Evolutionary conservation across 441 rosid species (phyloP).

Genomic region (Populus tomentosa): DNA sequence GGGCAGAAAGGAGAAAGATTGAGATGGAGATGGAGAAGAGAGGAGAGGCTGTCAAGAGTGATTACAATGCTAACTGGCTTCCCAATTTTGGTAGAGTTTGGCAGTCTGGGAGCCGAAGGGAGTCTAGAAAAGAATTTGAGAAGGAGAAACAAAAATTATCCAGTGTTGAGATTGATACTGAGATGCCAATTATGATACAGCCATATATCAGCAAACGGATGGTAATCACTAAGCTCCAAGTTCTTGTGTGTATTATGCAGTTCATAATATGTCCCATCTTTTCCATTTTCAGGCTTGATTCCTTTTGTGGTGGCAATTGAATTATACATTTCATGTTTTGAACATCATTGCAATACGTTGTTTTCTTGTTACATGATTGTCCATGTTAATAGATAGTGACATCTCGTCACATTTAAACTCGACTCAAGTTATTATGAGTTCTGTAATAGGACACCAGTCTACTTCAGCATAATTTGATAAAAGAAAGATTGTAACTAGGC

Average conservation of each 20-base stretch:
- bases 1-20: conserved; percentile 91
- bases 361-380: not conserved
- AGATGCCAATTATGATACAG: conserved; percentile 44
- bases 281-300: not conserved
- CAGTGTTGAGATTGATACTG: conserved; percentile 40
- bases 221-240: conserved; percentile 39
- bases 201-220: conserved; percentile 77
- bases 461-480: not conserved
- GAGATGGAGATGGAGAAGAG: conserved; percentile 38
- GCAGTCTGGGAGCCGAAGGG: conserved; percentile 89
- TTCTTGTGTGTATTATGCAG: not conserved
- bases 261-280: not conserved
- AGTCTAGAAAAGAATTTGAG: conserved; percentile 89
- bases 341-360: not conserved
- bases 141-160: conserved; percentile 55
- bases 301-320: not conserved
- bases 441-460: not conserved
- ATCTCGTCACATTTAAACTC: not conserved
- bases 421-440: not conserved
- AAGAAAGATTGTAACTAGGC: not conserved
- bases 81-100: conserved; percentile 97
- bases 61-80: conserved; percentile 70
- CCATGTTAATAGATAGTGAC: not conserved
- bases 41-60: conserved; percentile 51
- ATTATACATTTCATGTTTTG: not conserved